Evolutionary conservation across 2,329 filamentous ascomycete genomes (phyloP).

Genomic region (Pseudocercospora cruenta): DNA sequence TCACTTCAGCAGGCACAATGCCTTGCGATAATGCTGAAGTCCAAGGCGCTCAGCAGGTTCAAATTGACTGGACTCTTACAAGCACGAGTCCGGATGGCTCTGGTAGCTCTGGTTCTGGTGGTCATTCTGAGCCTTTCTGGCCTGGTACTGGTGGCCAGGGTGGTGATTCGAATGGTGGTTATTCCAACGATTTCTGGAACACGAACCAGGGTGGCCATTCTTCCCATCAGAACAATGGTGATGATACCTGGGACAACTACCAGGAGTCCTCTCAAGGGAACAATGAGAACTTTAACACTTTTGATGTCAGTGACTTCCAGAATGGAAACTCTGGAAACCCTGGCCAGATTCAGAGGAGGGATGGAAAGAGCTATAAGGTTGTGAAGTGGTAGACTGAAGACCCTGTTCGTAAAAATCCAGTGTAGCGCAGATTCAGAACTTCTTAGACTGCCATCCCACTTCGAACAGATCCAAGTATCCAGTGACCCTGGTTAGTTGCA

Average conservation of each 20-base stretch:
- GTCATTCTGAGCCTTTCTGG: not conserved
- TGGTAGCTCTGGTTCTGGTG: not conserved
- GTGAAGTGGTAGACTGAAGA: not conserved
- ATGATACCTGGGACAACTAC: too few relatives aligned
- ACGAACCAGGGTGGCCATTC: too few relatives aligned
- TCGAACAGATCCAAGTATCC: too few relatives aligned
- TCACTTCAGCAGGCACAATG: conserved; percentile 17
- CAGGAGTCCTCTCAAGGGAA: not conserved
- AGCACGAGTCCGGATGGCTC: not conserved
- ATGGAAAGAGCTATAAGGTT: not conserved
- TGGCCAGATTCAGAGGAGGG: not conserved
- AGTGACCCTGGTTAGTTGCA: too few relatives aligned
- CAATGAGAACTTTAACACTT: not conserved
- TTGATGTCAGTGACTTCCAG: not conserved
- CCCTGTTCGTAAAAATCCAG: not conserved
- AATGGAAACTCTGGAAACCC: not conserved
- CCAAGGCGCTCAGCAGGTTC: conserved; percentile 5
- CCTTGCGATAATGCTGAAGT: conserved; percentile 13
- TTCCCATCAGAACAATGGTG: too few relatives aligned
- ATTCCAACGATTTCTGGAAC: not conserved
- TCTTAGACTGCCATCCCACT: too few relatives aligned
- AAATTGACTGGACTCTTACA: conserved; percentile 18
- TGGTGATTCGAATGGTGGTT: not conserved
- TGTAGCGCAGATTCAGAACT: not conserved
- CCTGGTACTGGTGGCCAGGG: not conserved